Percentiles rank a stretch among this genome's conserved stretches.
These are phyloP conservation scores for Melampsora larici-populina DNA, from an alignment of 1,284 basidiomycete genomes.

Conservation along the genomic window DNA sequence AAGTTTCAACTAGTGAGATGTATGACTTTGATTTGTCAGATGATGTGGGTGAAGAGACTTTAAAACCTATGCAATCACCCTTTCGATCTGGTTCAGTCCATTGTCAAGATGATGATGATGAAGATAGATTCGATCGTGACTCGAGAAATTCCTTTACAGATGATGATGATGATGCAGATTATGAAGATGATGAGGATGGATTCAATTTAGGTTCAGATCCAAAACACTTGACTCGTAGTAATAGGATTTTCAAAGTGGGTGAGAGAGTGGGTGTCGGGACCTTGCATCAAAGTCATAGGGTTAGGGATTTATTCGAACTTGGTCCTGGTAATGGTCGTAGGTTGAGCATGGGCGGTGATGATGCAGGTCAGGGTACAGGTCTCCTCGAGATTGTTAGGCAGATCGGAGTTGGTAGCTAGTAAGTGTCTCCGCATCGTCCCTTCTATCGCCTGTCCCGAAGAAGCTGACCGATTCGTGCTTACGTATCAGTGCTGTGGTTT, in stretches of 20 bases:
- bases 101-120: conserved; percentile 6
- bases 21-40: conserved; percentile 38
- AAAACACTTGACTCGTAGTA: conserved; percentile 3
- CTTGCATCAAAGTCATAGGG: conserved; percentile 31
- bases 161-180: conserved; percentile 1
- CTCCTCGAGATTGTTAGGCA: conserved; percentile 40
- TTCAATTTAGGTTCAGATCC: neutral
- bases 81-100: conserved; percentile 13
- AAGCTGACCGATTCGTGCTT: neutral
- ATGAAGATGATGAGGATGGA: conserved; percentile 6
- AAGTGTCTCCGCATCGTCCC: conserved; percentile 4
- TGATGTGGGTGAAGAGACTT: conserved; percentile 31
- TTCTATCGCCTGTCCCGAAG: neutral
- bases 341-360: neutral
- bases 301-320: conserved; percentile 35
- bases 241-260: conserved; percentile 28
- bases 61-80: conserved; percentile 5
- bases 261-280: conserved; percentile 40
- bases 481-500: conserved; percentile 59
- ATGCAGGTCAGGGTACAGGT: neutral
- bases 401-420: conserved; percentile 43
- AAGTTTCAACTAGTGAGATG: conserved; percentile 15
- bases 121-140: neutral
- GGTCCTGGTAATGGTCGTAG: neutral
- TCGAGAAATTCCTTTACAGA: neutral